Evolutionary conservation across 2,329 filamentous ascomycete species (phyloP).

Genomic region (Aureobasidium pullulans): DNA sequence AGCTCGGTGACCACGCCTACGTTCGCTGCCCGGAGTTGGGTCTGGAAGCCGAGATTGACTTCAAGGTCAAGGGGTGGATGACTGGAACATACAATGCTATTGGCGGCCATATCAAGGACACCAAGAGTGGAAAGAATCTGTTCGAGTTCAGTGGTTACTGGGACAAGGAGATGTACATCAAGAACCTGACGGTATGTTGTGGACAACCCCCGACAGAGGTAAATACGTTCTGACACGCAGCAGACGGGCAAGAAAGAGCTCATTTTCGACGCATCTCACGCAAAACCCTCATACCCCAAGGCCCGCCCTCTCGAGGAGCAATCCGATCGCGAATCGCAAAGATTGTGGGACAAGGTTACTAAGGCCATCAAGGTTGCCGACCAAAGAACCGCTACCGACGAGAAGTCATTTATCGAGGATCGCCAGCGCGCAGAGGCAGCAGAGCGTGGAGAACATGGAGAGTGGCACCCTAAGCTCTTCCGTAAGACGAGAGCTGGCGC

Average conservation of each 20-base stretch:
- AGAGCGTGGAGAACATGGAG: slow-evolving; percentile 66
- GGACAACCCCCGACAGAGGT: slow-evolving; percentile 15
- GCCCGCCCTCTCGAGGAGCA: slow-evolving; percentile 79
- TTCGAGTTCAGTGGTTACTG: slow-evolving; percentile 88
- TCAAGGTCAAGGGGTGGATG: slow-evolving; percentile 98
- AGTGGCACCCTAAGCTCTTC: slow-evolving; percentile 87
- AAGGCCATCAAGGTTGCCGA: slow-evolving; percentile 77
- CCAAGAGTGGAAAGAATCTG: slow-evolving; percentile 76
- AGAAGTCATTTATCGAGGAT: slow-evolving; percentile 95
- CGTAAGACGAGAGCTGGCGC: slow-evolving; percentile 63
- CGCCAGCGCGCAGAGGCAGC: slow-evolving; percentile 84
- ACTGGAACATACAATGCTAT: slow-evolving; percentile 95
- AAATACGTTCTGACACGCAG: neutral
- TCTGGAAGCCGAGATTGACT: slow-evolving; percentile 84
- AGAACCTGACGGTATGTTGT: slow-evolving; percentile 68
- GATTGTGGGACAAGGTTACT: slow-evolving; percentile 74
- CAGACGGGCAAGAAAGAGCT: slow-evolving; percentile 84
- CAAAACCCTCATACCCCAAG: slow-evolving; percentile 66
- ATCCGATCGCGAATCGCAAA: slow-evolving; percentile 81
- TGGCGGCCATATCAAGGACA: slow-evolving; percentile 81
- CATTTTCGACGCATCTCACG: slow-evolving; percentile 77
- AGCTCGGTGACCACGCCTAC: slow-evolving; percentile 91
- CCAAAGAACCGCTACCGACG: slow-evolving; percentile 82
- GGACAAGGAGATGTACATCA: slow-evolving; percentile 93
- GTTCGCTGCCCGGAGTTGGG: slow-evolving; percentile 85